phyloP scores from a whole-genome alignment of 805 yeast genomes.

The Starmerella ratchasimensis region DNA sequence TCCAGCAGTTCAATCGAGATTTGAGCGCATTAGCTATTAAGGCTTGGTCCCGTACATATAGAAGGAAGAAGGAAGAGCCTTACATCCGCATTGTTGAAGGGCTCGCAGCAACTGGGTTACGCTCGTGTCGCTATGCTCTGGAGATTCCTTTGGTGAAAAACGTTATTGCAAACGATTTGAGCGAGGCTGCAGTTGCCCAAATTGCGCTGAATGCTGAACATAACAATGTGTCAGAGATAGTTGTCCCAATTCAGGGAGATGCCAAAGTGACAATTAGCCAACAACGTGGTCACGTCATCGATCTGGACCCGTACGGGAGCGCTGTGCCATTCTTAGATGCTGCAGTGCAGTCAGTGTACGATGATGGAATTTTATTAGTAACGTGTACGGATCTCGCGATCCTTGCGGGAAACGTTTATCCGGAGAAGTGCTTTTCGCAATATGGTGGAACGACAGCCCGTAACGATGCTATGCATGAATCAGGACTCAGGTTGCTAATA shows the following conservation, averaged over 20 bases:
- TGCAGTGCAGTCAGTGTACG: conserved; percentile 70
- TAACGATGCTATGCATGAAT: conserved; percentile 81
- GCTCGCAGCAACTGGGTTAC: conserved; percentile 82
- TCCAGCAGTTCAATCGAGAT: conserved; percentile 94
- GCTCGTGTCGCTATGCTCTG: conserved; percentile 86
- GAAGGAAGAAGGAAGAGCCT: conserved; percentile 25
- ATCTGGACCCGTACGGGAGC: conserved; percentile 94
- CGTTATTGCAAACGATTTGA: conserved; percentile 80
- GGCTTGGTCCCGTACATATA: conserved; percentile 65
- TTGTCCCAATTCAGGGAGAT: conserved; percentile 65
- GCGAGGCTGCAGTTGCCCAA: conserved; percentile 71
- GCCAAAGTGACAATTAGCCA: conserved; percentile 73
- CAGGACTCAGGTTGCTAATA: conserved; percentile 75
- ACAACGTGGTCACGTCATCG: conserved; percentile 62
- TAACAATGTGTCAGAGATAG: conserved; percentile 46
- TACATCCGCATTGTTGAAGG: conserved; percentile 73
- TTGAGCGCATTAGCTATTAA: conserved; percentile 69
- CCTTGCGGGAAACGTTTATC: conserved; percentile 88
- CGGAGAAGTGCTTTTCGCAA: conserved; percentile 88
- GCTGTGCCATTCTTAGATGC: conserved; percentile 93
- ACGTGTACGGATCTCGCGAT: conserved; percentile 97
- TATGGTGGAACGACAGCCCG: conserved; percentile 89
- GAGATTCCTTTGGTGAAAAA: conserved; percentile 67
- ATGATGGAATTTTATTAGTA: conserved; percentile 73
- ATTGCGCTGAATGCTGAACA: conserved; percentile 58